phyloP scores from a whole-genome alignment of 345 rosid genomes.

The Moricandia arvensis region DNA sequence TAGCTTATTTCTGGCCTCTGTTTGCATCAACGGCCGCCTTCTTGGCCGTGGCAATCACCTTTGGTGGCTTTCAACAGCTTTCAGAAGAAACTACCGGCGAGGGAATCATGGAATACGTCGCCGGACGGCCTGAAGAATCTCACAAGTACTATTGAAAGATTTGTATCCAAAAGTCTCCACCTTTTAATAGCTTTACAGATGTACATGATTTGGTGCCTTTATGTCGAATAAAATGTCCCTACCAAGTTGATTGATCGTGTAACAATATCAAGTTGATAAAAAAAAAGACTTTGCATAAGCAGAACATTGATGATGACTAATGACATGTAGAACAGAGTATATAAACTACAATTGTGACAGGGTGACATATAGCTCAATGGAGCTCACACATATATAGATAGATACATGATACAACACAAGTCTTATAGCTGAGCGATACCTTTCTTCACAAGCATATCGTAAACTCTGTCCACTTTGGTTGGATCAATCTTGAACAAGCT shows the following conservation, averaged over 20 bases:
- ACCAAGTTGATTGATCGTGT: neutral
- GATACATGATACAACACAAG: constrained; percentile 23
- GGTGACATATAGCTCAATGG: constrained; percentile 10
- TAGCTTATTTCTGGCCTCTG: constrained; percentile 85
- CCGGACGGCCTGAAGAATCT: constrained; percentile 43
- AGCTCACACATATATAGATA: constrained; percentile 22
- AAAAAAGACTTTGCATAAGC: neutral
- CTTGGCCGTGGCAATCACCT: constrained; percentile 48
- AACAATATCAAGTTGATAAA: neutral
- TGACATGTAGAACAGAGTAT: neutral
- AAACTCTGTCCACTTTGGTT: constrained; percentile 75
- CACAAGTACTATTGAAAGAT: constrained; percentile 19
- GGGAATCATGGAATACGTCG: constrained; percentile 67
- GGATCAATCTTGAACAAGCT: constrained; percentile 47
- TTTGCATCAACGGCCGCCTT: constrained; percentile 77
- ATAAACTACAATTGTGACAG: constrained; percentile 15
- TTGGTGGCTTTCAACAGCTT: constrained; percentile 62
- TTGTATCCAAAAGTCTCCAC: neutral
- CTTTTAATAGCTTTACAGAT: neutral
- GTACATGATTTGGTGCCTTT: constrained; percentile 20
- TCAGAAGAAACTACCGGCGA: constrained; percentile 48
- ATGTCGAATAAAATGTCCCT: constrained; percentile 8
- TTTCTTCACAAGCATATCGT: constrained; percentile 90
- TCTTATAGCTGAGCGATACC: constrained; percentile 70
- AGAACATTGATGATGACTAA: neutral